Evolutionary conservation across 768 basidiomycete species (phyloP).

Genomic region (Leccinum subtestaceum): DNA sequence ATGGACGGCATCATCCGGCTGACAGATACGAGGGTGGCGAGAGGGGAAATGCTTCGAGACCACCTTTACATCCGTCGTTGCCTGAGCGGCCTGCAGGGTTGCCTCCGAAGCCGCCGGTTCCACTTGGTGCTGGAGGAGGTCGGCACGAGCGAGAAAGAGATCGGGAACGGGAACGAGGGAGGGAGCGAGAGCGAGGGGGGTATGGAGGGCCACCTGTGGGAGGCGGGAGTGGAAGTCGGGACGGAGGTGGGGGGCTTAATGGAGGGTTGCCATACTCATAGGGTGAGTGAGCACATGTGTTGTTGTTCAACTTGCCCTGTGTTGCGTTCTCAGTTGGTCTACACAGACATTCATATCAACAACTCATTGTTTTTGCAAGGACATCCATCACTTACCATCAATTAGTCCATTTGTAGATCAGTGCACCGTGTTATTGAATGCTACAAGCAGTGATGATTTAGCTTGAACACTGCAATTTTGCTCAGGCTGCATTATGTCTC

Average conservation of each 20-base stretch:
- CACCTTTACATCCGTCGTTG: conserved; percentile 18
- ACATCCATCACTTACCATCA: too few relatives aligned
- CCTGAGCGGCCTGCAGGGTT: conserved; percentile 19
- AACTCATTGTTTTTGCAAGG: too few relatives aligned
- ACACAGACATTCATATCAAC: not conserved
- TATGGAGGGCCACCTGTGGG: conserved; percentile 10
- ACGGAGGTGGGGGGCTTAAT: conserved; percentile 11
- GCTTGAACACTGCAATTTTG: too few relatives aligned
- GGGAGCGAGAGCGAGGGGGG: conserved; percentile 21
- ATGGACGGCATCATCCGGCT: conserved; percentile 9
- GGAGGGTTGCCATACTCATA: conserved; percentile 33
- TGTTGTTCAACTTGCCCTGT: not conserved
- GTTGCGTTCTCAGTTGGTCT: not conserved
- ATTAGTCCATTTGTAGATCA: too few relatives aligned
- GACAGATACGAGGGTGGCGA: conserved; percentile 20
- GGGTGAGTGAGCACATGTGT: not conserved
- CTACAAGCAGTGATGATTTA: too few relatives aligned
- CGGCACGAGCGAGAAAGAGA: conserved; percentile 21
- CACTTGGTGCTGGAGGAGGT: conserved; percentile 11
- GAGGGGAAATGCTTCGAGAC: conserved; percentile 4
- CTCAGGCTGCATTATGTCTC: too few relatives aligned
- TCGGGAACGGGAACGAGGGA: conserved; percentile 6
- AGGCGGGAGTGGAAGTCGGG: conserved; percentile 5
- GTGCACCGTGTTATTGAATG: too few relatives aligned
- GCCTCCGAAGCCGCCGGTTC: conserved; percentile 19